Evolutionary conservation across 306 rosid species (phyloP), one percentile per base, ranked within the genome.

Genomic region (Prunus mongolica): DNA sequence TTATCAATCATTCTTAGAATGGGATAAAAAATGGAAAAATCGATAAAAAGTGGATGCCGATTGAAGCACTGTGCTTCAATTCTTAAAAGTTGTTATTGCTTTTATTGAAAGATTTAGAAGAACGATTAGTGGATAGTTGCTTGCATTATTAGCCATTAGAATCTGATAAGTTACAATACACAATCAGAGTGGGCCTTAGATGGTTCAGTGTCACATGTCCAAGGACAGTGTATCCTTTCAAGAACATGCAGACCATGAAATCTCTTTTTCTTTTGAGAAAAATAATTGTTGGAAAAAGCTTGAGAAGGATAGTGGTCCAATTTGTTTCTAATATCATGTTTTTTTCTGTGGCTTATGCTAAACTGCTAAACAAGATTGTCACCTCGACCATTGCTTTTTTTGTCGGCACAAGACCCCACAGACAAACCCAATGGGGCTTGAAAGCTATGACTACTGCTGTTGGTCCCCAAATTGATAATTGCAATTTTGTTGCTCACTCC

Each of bases 171-270:
- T 70, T 86, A 61, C 47, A 46, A 69, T 22, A 75, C 71, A 83
- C 75, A 55, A 77, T 84, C 64, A 44, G 16, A 49, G 88, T 86
- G 92, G 96, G 86, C 83, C 97, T 68, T 67, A 69, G 68, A 70
- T 69, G 86, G 88, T 86, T 85, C 71, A n/a, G 30, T 67, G 54
- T 84, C 93, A 86, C 95, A 85, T 88, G 89, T 76, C 82, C 67
- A 78, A 83, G 80, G 83, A 88, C 87, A 24, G 74, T 8, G 55
- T 75, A 74, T 84, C 81, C 73, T 85, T 81, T 85, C 86, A 85
- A 78, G 88, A 86, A 82, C 91, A 89, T 87, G 90, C 80, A 72
- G 80, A 38, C 6, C 78, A 73, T 64, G 81, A 73, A 75, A 78
- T 67, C 60, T 87, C 81, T 69, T 80, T 78, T 67, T 87, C 90